These are phyloP conservation scores for Penicillium desertorum DNA, from an alignment of 495 filamentous ascomycete genomes.

Conservation along the genomic window DNA sequence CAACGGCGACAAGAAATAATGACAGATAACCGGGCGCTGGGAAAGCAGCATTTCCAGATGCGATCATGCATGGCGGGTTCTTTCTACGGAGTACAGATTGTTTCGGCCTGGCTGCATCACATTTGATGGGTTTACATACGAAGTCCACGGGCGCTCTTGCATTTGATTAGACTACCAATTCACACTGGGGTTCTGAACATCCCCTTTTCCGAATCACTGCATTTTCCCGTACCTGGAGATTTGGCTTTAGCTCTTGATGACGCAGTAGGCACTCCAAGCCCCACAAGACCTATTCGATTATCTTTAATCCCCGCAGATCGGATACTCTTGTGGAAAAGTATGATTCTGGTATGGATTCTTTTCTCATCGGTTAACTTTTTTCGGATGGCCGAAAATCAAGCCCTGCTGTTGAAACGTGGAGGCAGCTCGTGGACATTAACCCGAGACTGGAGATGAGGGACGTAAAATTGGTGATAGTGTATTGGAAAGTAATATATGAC, in stretches of 20 bases:
- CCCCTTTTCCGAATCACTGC: neutral
- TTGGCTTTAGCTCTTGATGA: neutral
- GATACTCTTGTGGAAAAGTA: neutral
- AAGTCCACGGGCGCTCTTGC: conserved; percentile 17
- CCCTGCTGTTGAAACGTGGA: neutral
- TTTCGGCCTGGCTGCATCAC: conserved; percentile 21
- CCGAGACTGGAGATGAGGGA: conserved; percentile 18
- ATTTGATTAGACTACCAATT: conserved; percentile 31
- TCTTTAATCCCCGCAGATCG: neutral
- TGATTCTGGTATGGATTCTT: neutral
- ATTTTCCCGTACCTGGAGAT: neutral
- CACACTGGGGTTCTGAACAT: conserved; percentile 11
- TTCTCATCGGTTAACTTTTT: conserved; percentile 11
- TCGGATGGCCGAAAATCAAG: conserved; percentile 6
- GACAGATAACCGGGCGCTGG: neutral
- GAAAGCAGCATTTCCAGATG: conserved; percentile 8
- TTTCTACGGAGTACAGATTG: conserved; percentile 22
- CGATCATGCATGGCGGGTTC: conserved; percentile 26
- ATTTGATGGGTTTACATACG: conserved; percentile 21
- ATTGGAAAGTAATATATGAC: neutral
- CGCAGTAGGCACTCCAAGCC: neutral
- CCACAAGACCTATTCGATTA: neutral
- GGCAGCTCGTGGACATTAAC: neutral
- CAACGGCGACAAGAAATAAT: conserved; percentile 35
- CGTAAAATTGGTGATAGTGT: neutral